Percentiles rank a stretch among this genome's conserved stretches.
Evolutionary conservation across 495 filamentous ascomycete genomes (phyloP).

Genomic region (Pyrenula massariospora): DNA sequence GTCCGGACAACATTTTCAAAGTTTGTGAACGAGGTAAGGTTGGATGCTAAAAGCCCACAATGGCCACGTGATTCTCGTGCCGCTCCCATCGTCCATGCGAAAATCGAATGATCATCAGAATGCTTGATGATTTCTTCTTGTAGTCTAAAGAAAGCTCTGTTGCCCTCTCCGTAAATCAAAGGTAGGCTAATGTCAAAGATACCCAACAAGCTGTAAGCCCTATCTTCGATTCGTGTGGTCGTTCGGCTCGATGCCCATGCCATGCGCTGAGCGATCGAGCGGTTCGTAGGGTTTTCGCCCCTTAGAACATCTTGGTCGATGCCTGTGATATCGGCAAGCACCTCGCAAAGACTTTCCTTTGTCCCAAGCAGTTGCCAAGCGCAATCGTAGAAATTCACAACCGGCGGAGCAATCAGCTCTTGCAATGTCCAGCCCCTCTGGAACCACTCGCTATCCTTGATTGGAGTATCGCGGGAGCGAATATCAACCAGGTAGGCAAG

Average conservation of each 20-base stretch:
- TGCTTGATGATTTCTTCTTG: slow-evolving; percentile 19
- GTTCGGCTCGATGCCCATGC: slow-evolving; percentile 21
- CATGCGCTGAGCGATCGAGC: slow-evolving; percentile 22
- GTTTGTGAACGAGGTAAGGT: not conserved
- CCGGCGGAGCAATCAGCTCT: slow-evolving; percentile 9
- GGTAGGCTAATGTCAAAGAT: slow-evolving; percentile 32
- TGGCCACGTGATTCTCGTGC: not conserved
- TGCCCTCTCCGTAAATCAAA: slow-evolving; percentile 29
- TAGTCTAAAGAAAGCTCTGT: slow-evolving; percentile 17
- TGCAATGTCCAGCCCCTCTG: slow-evolving; percentile 15
- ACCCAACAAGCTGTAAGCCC: slow-evolving; percentile 29
- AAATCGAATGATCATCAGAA: slow-evolving; percentile 2
- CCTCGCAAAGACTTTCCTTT: slow-evolving; percentile 11
- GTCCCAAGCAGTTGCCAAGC: slow-evolving; percentile 12
- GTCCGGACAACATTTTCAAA: too few species aligned
- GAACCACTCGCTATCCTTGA: too few species aligned
- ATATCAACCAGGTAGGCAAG: too few species aligned
- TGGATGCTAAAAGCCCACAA: not conserved
- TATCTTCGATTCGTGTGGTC: slow-evolving; percentile 23
- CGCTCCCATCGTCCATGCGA: not conserved
- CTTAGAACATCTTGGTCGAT: slow-evolving; percentile 10
- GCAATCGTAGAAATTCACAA: slow-evolving; percentile 13
- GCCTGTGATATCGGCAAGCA: slow-evolving; percentile 14
- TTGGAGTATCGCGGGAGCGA: too few species aligned
- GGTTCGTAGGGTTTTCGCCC: not conserved